Conservation (phyloP, 2,329 filamentous ascomycete species). For the Fusarium sp. region DNA sequence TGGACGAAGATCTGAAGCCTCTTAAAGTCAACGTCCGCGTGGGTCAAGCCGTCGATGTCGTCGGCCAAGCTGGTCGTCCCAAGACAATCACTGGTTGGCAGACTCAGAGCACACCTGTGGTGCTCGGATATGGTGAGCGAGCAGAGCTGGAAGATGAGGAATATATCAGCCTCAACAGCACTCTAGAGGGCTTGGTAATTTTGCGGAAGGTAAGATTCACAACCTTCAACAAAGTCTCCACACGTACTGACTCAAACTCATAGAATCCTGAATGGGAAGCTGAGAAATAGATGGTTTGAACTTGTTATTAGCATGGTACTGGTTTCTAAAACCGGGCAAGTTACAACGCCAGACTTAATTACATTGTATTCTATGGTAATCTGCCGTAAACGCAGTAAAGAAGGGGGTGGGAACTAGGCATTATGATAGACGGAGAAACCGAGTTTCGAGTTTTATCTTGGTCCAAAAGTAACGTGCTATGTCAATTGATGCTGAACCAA, state of each 20-base stretch:
- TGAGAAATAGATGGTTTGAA: slow-evolving; percentile 50
- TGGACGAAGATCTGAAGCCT: slow-evolving; percentile 94
- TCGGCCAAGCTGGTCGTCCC: slow-evolving; percentile 94
- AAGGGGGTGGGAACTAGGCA: slow-evolving; percentile 29
- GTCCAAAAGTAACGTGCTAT: slow-evolving; percentile 16
- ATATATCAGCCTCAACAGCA: slow-evolving; percentile 92
- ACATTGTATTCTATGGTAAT: slow-evolving; percentile 52
- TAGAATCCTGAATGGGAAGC: slow-evolving; percentile 57
- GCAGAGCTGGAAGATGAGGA: slow-evolving; percentile 98
- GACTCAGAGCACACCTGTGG: slow-evolving; percentile 97
- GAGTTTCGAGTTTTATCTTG: slow-evolving; percentile 34
- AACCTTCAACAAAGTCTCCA: not conserved
- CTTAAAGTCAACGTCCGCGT: slow-evolving; percentile 96
- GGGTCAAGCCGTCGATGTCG: slow-evolving; percentile 97
- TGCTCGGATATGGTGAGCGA: slow-evolving; percentile 93
- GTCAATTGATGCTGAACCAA: not conserved
- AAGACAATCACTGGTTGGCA: slow-evolving; percentile 99
- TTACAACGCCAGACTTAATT: slow-evolving; percentile 41
- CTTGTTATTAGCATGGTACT: slow-evolving; percentile 37
- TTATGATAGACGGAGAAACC: slow-evolving; percentile 47
- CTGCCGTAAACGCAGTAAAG: slow-evolving; percentile 44
- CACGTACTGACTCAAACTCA: slow-evolving; percentile 26
- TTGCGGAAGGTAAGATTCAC: slow-evolving; percentile 83
- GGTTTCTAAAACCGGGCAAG: slow-evolving; percentile 30
- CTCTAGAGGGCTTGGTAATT: slow-evolving; percentile 93